These are phyloP conservation scores for Aspergillus olivimuriae DNA, from an alignment of 495 filamentous ascomycete genomes.

Conservation along the genomic window DNA sequence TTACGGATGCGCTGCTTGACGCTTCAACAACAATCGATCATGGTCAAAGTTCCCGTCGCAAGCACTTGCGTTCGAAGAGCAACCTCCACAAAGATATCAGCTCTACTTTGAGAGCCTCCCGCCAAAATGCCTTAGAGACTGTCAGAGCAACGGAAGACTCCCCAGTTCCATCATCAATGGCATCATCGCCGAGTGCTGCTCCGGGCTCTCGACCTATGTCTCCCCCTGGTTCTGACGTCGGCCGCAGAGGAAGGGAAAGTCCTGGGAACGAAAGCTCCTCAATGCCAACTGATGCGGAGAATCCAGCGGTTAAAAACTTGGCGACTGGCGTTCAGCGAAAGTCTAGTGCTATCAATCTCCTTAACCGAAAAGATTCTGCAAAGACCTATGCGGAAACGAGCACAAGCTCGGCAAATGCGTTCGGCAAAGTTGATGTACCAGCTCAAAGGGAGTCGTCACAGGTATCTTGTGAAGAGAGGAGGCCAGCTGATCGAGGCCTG, in stretches of 20 bases:
- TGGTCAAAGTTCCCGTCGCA: constrained; percentile 49
- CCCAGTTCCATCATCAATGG: constrained; percentile 26
- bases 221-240: constrained; percentile 31
- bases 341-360: constrained; percentile 74
- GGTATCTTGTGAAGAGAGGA: constrained; percentile 25
- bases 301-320: constrained; percentile 21
- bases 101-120: constrained; percentile 8
- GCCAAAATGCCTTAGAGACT: constrained; percentile 17
- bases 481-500: constrained; percentile 11
- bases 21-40: constrained; percentile 85
- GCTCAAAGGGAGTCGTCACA: constrained; percentile 37
- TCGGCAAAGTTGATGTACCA: constrained; percentile 78
- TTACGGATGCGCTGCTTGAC: constrained; percentile 85
- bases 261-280: constrained; percentile 32
- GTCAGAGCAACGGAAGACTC: constrained; percentile 23
- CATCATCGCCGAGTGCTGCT: constrained; percentile 35
- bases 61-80: constrained; percentile 40
- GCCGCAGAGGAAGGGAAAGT: constrained; percentile 22
- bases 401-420: constrained; percentile 72
- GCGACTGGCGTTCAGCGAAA: constrained; percentile 46
- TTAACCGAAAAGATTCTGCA: constrained; percentile 67
- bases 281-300: constrained; percentile 32
- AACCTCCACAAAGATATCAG: constrained; percentile 43
- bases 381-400: constrained; percentile 82
- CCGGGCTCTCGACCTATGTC: constrained; percentile 36